phyloP scores from a whole-genome alignment of 306 rosid species.

The Betula pendula region DNA sequence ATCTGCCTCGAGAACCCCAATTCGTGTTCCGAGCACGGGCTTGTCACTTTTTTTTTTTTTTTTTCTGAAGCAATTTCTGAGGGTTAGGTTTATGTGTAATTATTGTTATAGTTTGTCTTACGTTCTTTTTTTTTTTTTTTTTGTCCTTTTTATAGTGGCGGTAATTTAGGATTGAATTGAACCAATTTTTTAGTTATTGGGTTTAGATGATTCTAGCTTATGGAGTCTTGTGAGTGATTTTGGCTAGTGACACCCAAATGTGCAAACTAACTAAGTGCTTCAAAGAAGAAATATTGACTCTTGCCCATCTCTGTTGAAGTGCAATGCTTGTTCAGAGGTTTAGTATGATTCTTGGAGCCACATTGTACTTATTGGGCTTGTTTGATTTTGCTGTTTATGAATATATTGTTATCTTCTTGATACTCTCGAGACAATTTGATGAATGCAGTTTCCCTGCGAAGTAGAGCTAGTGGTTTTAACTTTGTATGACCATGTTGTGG shows the following conservation, averaged over 20 bases:
- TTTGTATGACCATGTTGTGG: neutral
- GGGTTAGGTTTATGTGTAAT: slow-evolving; percentile 18
- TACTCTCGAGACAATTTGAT: neutral
- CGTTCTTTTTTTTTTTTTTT: neutral
- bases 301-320: neutral
- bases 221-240: neutral
- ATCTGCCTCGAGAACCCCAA: slow-evolving; percentile 39
- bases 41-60: neutral
- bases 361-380: neutral
- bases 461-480: neutral
- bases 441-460: neutral
- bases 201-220: slow-evolving; percentile 8
- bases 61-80: neutral
- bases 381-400: neutral
- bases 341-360: neutral
- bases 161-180: slow-evolving; percentile 11
- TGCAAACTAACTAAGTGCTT: neutral
- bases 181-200: slow-evolving; percentile 11
- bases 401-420: neutral
- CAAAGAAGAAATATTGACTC: neutral
- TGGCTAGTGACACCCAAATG: neutral
- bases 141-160: neutral
- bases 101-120: slow-evolving; percentile 22
- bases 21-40: slow-evolving; percentile 18
- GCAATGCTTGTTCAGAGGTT: neutral